These are phyloP conservation scores for Solanum hybrid DNA, from an alignment of 305 asterid genomes.

Conservation along the genomic window DNA sequence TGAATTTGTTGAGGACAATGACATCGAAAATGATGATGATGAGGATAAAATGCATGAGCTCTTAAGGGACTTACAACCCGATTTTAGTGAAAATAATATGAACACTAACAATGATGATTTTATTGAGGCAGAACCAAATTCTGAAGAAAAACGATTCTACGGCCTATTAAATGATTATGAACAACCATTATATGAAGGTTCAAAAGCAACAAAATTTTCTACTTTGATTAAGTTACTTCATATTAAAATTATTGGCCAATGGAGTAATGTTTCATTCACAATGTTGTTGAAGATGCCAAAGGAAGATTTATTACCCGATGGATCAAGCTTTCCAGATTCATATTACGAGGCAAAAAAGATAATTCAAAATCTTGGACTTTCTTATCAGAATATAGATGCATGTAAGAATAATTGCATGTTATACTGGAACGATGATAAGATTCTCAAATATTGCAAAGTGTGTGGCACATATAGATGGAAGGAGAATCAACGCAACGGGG, in stretches of 20 bases:
- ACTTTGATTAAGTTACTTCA: not conserved
- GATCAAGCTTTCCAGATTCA: not conserved
- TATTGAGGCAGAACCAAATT: not conserved
- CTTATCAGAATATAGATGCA: not conserved
- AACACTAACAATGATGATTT: not conserved
- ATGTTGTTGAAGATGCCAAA: not conserved
- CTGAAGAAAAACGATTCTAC: not conserved
- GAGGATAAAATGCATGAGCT: not conserved
- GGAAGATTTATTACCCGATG: not conserved
- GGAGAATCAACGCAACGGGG: not conserved
- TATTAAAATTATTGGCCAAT: not conserved
- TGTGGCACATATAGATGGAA: not conserved
- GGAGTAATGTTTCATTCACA: not conserved
- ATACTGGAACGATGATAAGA: not conserved
- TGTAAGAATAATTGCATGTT: not conserved
- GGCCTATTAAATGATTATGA: not conserved
- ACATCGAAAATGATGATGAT: not conserved
- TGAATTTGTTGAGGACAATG: not conserved
- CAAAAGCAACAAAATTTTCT: not conserved
- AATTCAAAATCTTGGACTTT: not conserved
- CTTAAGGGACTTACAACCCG: not conserved
- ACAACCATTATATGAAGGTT: not conserved
- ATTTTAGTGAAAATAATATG: not conserved
- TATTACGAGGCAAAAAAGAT: not conserved
- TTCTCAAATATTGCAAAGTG: not conserved